Base-by-base conservation (phyloP, 371 early-diverging fungal genomes). In the Basidiobolus meristosporus region DNA sequence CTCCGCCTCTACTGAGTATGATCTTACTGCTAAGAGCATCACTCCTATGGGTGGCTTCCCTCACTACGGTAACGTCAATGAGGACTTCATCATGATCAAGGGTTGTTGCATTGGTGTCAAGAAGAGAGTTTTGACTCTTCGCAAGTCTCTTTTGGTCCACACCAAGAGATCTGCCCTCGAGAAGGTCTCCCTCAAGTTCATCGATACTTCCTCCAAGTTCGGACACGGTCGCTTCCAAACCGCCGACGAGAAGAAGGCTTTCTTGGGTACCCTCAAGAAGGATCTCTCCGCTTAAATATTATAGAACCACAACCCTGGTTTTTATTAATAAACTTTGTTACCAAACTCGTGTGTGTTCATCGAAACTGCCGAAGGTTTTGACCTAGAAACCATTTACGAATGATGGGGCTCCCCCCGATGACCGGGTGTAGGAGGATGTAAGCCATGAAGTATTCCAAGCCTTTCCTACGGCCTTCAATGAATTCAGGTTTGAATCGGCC, bases 181-280 rank as follows among this genome's bases (percentile, higher is more conserved):
- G 73, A 82, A 93, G 68, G 80, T 98, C 56, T 57, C 61, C 49
- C 79, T 98, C 68, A 86, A 86, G 80, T 47, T 52, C 76, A 90
- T 99, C 77, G 98, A 99, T 70, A 99, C 99, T 40, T 82, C 93
- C 41, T 97, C 98, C 76, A 98, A 98, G 85, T 97, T 93, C 67
- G 99, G 99, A 57, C 92, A 92, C 69, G 99, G 99, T 73, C 90
- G 99, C 60, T 98, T 98, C 98, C 99, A 99, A 77, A 98, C 99
- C 58, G 65, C 79, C 51, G 87, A 73, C 59, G 99, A 99, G 75
- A 98, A 98, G 88, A 68, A 70, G 59, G 73, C 78, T 43, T 97
- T 91, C 82, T 77, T 84, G 75, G 98, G 90, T 51, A 75, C 82
- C 48, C 79, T 84, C 75, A 88, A 88, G 82, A 82, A 80, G 78